Evolutionary conservation across 495 filamentous ascomycete species (phyloP).

Genomic region (Trichoderma orchidacearum): DNA sequence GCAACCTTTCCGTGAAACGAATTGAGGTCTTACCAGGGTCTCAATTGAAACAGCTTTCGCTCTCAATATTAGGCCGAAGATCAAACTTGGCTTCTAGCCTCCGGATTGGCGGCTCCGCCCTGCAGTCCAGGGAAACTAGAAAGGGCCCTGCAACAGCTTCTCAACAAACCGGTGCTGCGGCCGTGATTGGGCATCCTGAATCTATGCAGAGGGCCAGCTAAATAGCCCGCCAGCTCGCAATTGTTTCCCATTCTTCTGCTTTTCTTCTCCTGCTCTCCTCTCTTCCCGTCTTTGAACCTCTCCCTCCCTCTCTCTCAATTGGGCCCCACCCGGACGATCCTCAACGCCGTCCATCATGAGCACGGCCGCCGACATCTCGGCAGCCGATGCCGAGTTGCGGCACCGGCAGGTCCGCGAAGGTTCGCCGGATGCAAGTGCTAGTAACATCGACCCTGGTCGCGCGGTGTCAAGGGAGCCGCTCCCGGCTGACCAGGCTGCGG

Average conservation of each 20-base stretch:
- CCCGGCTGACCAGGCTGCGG: neutral
- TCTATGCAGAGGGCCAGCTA: neutral
- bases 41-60: neutral
- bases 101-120: neutral
- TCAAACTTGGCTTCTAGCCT: neutral
- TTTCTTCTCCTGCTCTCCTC: neutral
- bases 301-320: constrained; percentile 7
- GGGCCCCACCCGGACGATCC: constrained; percentile 12
- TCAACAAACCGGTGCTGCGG: neutral
- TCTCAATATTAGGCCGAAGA: neutral
- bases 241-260: neutral
- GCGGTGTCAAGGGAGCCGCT: neutral
- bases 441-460: neutral
- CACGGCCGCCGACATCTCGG: constrained; percentile 3
- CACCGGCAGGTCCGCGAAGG: constrained; percentile 6
- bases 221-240: neutral
- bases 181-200: neutral
- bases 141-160: neutral
- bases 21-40: neutral
- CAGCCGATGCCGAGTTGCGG: constrained; percentile 10
- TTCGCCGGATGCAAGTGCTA: neutral
- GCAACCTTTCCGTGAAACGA: neutral
- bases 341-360: constrained; percentile 7
- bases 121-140: neutral
- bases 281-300: neutral